Evolutionary conservation across 2,329 filamentous ascomycete species (phyloP), one percentile per base, ranked within the genome.

Genomic region (Juglanconis oblonga): DNA sequence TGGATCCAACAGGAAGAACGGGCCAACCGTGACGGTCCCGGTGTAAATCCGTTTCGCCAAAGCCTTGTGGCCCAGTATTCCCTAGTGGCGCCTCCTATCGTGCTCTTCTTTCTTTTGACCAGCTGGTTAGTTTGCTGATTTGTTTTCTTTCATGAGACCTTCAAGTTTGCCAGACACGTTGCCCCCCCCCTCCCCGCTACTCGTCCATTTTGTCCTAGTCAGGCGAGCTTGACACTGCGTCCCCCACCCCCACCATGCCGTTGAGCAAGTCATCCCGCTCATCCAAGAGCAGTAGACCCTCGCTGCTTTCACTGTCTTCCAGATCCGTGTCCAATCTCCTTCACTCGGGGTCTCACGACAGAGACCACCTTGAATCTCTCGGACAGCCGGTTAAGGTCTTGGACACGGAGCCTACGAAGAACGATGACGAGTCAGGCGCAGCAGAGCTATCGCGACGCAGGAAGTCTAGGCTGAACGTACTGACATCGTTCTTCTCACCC

Each of bases 231-330:
- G 53, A 52, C 44, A 50, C 50, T 11, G 11, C n/a, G 9, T 52
- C 24, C 52, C 58, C 59, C 44, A 45, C 44, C 44, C 44, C 44
- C 61, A 63, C 45, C 55, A 64, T 64, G 64, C 58, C 58, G 51
- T 59, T 58, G 36, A 64, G 62, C 62, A 64, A 62, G 61, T 64
- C 58, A 29, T 62, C 58, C 42, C 59, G 51, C 51, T 62, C 56
- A 14, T 61, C 61, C 54, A 63, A 59, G 59, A 52, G 49, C 10
- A 57, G 57, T 48, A 63, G 57, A 44, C 45, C 54, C 50, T 58
- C 63, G 31, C 36, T 65, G n/a, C 48, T 62, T 31, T 61, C 64
- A 32, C 35, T 58, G 52, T 47, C 61, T 42, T 63, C 55, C 38
- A 51, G 40, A 49, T 57, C 61, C 31, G 61, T 58, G 11, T 48